phyloP scores from a whole-genome alignment of 371 early-diverging fungal species.

The Basidiobolus heterosporus region DNA sequence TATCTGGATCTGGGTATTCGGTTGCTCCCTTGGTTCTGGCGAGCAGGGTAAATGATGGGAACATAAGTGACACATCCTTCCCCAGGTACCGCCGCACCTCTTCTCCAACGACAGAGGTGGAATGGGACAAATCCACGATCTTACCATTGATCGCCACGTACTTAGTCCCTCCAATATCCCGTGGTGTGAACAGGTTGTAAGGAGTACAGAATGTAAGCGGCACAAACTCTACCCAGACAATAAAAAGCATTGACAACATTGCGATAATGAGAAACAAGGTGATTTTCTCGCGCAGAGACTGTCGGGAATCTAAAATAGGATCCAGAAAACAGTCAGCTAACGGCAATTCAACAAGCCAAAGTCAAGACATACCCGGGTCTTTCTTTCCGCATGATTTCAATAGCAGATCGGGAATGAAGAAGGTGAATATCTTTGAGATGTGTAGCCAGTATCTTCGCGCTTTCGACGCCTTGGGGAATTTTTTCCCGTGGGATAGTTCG shows the following conservation, averaged over 20 bases:
- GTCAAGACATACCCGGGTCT: background rate
- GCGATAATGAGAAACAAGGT: background rate
- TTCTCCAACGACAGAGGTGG: background rate
- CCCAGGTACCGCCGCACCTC: background rate
- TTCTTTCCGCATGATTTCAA: background rate
- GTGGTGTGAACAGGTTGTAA: background rate
- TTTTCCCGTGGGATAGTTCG: too few relatives aligned
- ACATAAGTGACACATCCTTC: background rate
- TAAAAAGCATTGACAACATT: background rate
- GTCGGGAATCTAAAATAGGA: background rate
- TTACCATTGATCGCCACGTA: slow-evolving; percentile 1
- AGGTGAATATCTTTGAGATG: background rate
- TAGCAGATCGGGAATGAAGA: background rate
- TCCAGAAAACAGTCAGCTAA: background rate
- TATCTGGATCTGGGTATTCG: too few relatives aligned
- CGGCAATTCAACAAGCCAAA: too few relatives aligned
- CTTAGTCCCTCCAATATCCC: background rate
- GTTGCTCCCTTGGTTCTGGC: background rate
- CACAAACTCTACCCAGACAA: background rate
- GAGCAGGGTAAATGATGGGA: background rate
- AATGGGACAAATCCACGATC: background rate
- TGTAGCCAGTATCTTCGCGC: background rate
- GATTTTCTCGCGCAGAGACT: slow-evolving; percentile 1
- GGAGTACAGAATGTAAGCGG: background rate
- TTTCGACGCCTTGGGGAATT: too few relatives aligned